Evolutionary conservation across 2,329 filamentous ascomycete species (phyloP).

Genomic region (Neoarthrinium moseri): DNA sequence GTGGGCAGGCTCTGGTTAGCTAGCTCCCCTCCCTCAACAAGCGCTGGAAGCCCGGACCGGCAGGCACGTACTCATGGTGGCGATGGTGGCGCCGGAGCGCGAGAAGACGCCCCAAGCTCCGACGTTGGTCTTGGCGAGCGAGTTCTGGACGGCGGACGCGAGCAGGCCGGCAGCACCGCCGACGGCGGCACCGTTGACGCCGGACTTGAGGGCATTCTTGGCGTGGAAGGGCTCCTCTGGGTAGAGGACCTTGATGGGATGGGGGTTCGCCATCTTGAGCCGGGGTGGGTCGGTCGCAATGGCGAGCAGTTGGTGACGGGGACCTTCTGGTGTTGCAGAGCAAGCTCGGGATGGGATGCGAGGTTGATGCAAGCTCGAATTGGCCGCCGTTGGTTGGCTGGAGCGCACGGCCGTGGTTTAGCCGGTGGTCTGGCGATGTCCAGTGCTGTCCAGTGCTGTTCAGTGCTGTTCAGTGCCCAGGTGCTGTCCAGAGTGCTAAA

Average conservation of each 20-base stretch:
- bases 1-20: conserved; percentile 17
- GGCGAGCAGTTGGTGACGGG: conserved; percentile 4
- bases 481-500: no score
- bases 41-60: background rate
- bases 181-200: conserved; percentile 63
- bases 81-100: conserved; percentile 73
- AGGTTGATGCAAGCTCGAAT: conserved; percentile 8
- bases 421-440: no score
- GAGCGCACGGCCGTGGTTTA: background rate
- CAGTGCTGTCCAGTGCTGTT: no score
- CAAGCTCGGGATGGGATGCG: no score
- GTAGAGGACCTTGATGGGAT: conserved; percentile 20
- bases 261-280: conserved; percentile 31
- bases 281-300: conserved; percentile 18
- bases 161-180: conserved; percentile 69
- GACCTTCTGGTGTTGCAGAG: no score
- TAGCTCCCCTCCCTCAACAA: background rate
- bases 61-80: conserved; percentile 45
- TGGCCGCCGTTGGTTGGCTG: conserved; percentile 8
- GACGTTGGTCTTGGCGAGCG: conserved; percentile 77
- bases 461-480: no score
- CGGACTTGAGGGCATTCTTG: conserved; percentile 70
- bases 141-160: conserved; percentile 80
- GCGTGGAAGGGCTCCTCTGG: conserved; percentile 60
- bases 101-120: conserved; percentile 80